Conservation (phyloP, 73 alveolate species). For the Tetrahymena borealis region DNA sequence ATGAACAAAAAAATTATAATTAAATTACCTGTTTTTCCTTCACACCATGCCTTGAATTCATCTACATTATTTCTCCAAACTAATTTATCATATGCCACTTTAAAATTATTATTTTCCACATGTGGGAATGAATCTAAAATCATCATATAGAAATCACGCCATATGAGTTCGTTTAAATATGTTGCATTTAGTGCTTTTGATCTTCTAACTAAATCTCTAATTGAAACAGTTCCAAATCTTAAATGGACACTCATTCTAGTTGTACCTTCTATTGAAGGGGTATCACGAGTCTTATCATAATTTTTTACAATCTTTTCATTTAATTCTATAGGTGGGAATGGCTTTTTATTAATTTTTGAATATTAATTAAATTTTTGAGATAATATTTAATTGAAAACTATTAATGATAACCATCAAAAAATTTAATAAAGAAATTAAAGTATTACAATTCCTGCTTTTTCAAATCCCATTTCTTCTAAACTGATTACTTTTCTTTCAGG, state of each 20-base stretch:
- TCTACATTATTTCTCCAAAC: conserved; percentile 7
- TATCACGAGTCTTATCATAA: neutral
- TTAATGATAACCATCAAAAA: no score
- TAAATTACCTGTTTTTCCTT: neutral
- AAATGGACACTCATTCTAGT: conserved; percentile 6
- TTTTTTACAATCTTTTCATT: neutral
- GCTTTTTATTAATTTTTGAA: neutral
- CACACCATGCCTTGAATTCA: conserved; percentile 2
- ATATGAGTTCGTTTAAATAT: neutral
- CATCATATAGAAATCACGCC: conserved; percentile 8
- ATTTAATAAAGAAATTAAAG: no score
- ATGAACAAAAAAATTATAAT: no score
- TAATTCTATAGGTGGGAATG: neutral
- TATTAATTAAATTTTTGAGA: no score
- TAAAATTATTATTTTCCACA: conserved; percentile 1
- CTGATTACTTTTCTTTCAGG: neutral
- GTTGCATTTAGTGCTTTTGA: neutral
- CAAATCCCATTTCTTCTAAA: conserved; percentile 2
- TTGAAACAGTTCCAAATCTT: conserved; percentile 4
- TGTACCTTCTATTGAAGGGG: conserved; percentile 13
- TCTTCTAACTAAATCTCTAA: conserved; percentile 1
- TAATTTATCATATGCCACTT: neutral
- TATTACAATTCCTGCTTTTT: conserved; percentile 1
- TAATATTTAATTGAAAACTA: no score
- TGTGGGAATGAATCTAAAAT: conserved; percentile 4